A percentile compares a stretch with the other conserved stretches of the same genome.
These are phyloP conservation scores for Stachybotrys chartarum DNA, from an alignment of 2,329 filamentous ascomycete species.

Conservation along the genomic window DNA sequence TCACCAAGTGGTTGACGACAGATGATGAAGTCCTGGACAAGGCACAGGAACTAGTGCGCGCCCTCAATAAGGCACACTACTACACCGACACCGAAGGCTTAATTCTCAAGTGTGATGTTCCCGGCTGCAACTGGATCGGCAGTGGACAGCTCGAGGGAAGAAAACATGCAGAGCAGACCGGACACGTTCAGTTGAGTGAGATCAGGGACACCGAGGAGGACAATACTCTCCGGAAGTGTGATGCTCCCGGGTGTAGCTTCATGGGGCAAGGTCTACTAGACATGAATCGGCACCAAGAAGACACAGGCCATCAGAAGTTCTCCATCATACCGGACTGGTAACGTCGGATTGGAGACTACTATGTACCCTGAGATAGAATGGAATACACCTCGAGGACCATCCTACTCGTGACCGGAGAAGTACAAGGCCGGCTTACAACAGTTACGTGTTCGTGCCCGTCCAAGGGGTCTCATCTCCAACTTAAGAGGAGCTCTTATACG, in stretches of 20 bases:
- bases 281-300: conserved; percentile 49
- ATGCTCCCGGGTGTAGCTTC: conserved; percentile 52
- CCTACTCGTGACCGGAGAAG: no score
- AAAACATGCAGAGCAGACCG: conserved; percentile 54
- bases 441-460: no score
- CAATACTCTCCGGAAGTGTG: conserved; percentile 70
- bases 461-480: no score
- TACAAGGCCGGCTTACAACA: no score
- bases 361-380: neutral
- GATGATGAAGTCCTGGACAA: conserved; percentile 64
- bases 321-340: conserved; percentile 28
- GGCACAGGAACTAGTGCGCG: conserved; percentile 56
- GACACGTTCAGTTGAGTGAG: conserved; percentile 52
- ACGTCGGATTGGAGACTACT: neutral
- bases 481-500: conserved; percentile 27
- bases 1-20: conserved; percentile 46
- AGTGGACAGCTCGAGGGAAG: conserved; percentile 57
- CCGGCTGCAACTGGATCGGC: conserved; percentile 57
- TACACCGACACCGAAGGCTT: conserved; percentile 84
- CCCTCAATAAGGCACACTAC: conserved; percentile 67
- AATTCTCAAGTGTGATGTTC: conserved; percentile 64
- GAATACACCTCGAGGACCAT: neutral
- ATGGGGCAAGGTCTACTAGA: conserved; percentile 58
- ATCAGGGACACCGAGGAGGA: conserved; percentile 78
- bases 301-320: conserved; percentile 50